Evolutionary conservation across 2,329 filamentous ascomycete genomes (phyloP), one percentile per base, ranked within the genome.

Genomic region (Emergomyces orientalis): DNA sequence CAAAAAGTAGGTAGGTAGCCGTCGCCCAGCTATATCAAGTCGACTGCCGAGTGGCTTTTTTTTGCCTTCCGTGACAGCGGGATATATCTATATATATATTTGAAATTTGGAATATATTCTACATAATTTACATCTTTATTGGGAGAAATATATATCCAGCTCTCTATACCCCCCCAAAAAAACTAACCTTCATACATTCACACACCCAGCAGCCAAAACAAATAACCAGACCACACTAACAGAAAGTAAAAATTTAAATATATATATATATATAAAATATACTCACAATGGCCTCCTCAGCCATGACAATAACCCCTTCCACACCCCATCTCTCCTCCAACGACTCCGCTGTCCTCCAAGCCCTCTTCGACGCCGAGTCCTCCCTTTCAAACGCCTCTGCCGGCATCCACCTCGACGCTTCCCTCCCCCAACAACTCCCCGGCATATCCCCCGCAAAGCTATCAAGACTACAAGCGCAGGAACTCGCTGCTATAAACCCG

Each of bases 301-400:
- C 52, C 4, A 65, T 66, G 17, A 65, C 66, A 2, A 65, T 73
- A 64, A 51, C 63, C 59, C 41, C 67, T 30, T 54, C 68, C 22
- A 67, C 67, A 7, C 72, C 71, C 30, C 69, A 68, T 43, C 73
- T 80, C 43, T 75, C 74, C 30, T 72, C 74, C 51, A 79, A 79
- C 67, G 78, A 79, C 66, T 71, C 76, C n/a, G 73, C 74, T 30
- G 77, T 80, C 43, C 72, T 80, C 9, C 74, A 77, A 63, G 77
- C 77, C 19, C 75, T 80, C 41, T 80, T 80, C 62, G 77, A 80
- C 61, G 76, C 77, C 9, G 77, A 79, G 66, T 76, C 76, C 14
- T 75, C 75, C 3, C 72, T 73, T 0, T 73, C 74, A 8, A 52
- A 41, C 49, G 11, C 32, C 17, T 37, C 34, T 2, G 30, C 32